Evolutionary conservation across 306 rosid species (phyloP).

Genomic region (Mimosa bimucronata): DNA sequence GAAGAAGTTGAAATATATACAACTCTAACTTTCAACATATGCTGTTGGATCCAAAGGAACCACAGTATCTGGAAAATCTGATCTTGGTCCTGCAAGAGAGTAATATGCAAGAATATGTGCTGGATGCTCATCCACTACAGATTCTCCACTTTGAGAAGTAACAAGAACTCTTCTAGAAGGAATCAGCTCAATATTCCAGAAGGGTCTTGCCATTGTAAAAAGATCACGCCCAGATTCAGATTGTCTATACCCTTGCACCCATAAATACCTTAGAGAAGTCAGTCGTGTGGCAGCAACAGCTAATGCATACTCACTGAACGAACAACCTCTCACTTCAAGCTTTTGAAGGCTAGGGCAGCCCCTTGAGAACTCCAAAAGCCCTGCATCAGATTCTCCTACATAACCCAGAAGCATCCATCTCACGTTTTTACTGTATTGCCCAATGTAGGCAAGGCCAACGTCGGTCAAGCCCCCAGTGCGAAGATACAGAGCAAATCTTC

Average conservation of each 20-base stretch:
- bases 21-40: constrained; percentile 46
- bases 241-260: constrained; percentile 91
- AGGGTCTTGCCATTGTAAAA: constrained; percentile 82
- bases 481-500: constrained; percentile 85
- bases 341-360: constrained; percentile 94
- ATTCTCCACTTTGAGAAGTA: constrained; percentile 14
- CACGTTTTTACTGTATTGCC: constrained; percentile 71
- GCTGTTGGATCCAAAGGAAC: constrained; percentile 59
- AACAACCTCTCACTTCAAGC: constrained; percentile 92
- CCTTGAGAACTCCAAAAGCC: constrained; percentile 72
- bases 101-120: constrained; percentile 94
- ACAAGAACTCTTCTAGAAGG: constrained; percentile 58
- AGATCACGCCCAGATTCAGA: constrained; percentile 70
- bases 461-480: constrained; percentile 83
- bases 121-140: constrained; percentile 54
- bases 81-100: constrained; percentile 94
- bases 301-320: constrained; percentile 76
- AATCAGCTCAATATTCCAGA: constrained; percentile 89
- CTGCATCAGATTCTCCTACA: constrained; percentile 81
- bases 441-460: constrained; percentile 77
- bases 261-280: constrained; percentile 77
- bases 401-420: constrained; percentile 96
- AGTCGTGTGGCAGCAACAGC: constrained; percentile 73
- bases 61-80: constrained; percentile 76
- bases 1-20: constrained; percentile 51